Base-by-base conservation (phyloP, 305 asterid genomes). In the Ilex paraguariensis region DNA sequence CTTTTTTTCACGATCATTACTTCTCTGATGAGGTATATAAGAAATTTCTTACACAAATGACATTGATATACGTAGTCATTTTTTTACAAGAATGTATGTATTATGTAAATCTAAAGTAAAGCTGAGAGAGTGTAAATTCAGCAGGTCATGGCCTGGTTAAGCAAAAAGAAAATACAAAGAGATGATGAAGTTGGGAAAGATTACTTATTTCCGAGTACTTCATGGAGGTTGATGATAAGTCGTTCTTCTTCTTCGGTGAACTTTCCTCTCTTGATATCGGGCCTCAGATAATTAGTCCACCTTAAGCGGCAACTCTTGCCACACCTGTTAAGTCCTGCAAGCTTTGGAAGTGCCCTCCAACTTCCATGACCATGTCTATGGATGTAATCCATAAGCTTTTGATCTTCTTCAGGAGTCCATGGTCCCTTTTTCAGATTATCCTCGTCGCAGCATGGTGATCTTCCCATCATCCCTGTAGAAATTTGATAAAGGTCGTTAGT, bases 281-380 rank as follows among this genome's bases (percentile, higher is more conserved):
- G 28, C 28, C 28, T 21, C 28, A 21, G 28, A 21, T 21, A 21
- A 21, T 21, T 21, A 21, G 28, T 21, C 28, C 28, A 79, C 54
- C 84, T 62, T 10, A 79, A 70, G 45, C 79, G 74, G 46, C 82
- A 77, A 62, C 82, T 73, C 59, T 77, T 77, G 3, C 82, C 79
- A 13, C 81, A 75, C 68, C 84, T 65, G 65, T 79, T 73, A 54
- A 79, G 76, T 40, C 79, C 79, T 5, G 80, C 79, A 11, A 74
- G 67, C 57, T 52, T 74, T 5, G 80, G 68, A 31, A 78, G 68
- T 50, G 57, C 67, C 51, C 69, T 73, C 28, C 28, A 21, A 21
- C 28, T 21, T 21, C 28, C 28, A 21, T 21, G 28, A 21, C 28
- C 28, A 21, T 21, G 28, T 21, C 2, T 21, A 21, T 21, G 28